phyloP scores from a whole-genome alignment of 306 rosid species.

The Cicer chorassanicum region DNA sequence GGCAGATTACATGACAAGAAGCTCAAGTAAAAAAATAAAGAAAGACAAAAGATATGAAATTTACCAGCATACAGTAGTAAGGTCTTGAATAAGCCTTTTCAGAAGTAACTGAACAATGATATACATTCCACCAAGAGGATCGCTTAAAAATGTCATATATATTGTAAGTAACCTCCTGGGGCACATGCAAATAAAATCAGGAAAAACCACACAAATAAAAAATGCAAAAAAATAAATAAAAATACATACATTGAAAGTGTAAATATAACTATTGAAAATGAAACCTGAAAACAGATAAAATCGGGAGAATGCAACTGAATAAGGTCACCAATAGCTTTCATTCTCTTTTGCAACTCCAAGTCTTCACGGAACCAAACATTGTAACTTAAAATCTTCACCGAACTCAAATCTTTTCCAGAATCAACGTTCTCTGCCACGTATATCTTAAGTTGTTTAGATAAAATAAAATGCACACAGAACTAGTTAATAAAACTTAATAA shows the following conservation, averaged over 20 bases:
- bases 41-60: constrained; percentile 21
- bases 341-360: constrained; percentile 74
- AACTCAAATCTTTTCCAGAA: constrained; percentile 41
- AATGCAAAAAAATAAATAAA: background rate
- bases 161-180: constrained; percentile 59
- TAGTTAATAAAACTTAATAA: background rate
- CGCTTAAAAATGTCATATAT: constrained; percentile 59
- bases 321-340: constrained; percentile 83
- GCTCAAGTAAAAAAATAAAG: background rate
- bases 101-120: constrained; percentile 54
- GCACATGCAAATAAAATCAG: constrained; percentile 12
- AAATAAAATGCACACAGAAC: background rate
- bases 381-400: constrained; percentile 70
- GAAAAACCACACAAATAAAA: constrained; percentile 3
- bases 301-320: constrained; percentile 74
- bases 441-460: background rate
- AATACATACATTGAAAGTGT: background rate
- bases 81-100: constrained; percentile 48
- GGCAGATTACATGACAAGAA: background rate
- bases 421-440: constrained; percentile 49
- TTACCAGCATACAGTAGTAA: constrained; percentile 61
- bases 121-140: constrained; percentile 58
- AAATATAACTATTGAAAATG: background rate
- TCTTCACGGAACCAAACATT: constrained; percentile 92
- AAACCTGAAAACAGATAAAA: constrained; percentile 64